Base-by-base conservation (phyloP, 768 basidiomycete species). In the Podaxis mareebaensis region DNA sequence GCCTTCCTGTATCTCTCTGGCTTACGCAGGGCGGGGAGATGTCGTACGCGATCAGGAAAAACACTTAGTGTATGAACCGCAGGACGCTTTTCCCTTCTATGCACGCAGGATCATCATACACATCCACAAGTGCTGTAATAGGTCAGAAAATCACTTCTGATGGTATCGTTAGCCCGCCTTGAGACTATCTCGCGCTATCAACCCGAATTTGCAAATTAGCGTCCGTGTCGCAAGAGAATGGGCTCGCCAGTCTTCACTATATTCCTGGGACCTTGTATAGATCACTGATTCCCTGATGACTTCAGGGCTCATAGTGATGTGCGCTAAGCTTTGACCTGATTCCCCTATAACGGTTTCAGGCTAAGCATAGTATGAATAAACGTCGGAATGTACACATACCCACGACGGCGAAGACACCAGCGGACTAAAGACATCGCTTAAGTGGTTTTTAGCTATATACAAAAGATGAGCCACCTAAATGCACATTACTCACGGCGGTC, bases 61-160 rank as follows among this genome's bases (percentile, higher is more conserved):
- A 17, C 26, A 8, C n/a, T n/a, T 4, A 24, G 4, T 13, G 26
- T 12, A 20, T 39, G 12, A 15, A 44, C 44, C 7, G 17, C 44
- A 46, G 6, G 44, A 46, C n/a, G 44, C 44, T 46, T 78, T 80
- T 33, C 75, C 80, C 77, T 65, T 78, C 70, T 80, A 83, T 81
- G 64, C 83, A 82, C 0, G 73, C 71, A 1, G 77, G 63, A 58
- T 84, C 81, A 42, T 72, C 76, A 66, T 85, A 85, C 2, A 83
- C 85, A 36, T 79, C 71, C 77, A 76, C 11, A 79, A 72, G 60
- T 81, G 80, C 70, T 74, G 33, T 12, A 49, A 28, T 38, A 1
- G 6, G 24, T 42, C 40, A 30, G 58, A 12, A 24, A 36, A 13
- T 36, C 51, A 52, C 20, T 46, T 17, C 17, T 3, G n/a, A 46